These are phyloP conservation scores for Eimeria maxima DNA, from an alignment of 169 alveolate genomes.

Conservation along the genomic window DNA sequence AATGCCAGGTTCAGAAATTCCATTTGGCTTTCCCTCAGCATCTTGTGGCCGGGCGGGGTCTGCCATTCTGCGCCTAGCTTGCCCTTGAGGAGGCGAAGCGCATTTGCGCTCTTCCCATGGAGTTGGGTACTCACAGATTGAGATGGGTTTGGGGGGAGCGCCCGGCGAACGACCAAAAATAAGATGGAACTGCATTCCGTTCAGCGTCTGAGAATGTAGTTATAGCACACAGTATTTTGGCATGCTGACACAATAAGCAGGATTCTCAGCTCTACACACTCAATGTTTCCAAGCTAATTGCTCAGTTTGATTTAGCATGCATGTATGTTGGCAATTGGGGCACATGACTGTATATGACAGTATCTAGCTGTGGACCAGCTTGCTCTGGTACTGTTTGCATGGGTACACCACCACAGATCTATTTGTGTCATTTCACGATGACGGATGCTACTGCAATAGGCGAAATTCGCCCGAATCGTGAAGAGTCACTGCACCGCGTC, in stretches of 20 bases:
- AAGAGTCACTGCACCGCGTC: not conserved
- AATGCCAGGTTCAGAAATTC: too few relatives aligned
- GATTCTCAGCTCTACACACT: not conserved
- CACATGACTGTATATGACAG: not conserved
- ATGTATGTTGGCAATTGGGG: not conserved
- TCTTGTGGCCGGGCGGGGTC: too few relatives aligned
- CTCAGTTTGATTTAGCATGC: not conserved
- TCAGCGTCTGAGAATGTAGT: too few relatives aligned
- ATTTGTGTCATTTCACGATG: too few relatives aligned
- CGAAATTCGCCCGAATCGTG: not conserved
- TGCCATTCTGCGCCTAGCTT: too few relatives aligned
- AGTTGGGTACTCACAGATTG: too few relatives aligned
- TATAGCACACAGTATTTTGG: not conserved
- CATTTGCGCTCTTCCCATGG: too few relatives aligned
- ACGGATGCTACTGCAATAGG: not conserved
- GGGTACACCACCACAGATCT: not conserved
- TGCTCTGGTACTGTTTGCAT: not conserved
- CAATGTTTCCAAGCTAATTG: not conserved
- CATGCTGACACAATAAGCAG: not conserved
- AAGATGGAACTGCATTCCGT: too few relatives aligned
- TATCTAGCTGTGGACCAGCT: not conserved
- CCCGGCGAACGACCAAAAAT: too few relatives aligned
- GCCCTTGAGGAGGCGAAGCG: too few relatives aligned
- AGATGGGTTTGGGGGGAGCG: too few relatives aligned
- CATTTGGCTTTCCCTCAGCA: too few relatives aligned